Base-by-base conservation (phyloP, 371 early-diverging fungal genomes). In the Mucor piriformis region DNA sequence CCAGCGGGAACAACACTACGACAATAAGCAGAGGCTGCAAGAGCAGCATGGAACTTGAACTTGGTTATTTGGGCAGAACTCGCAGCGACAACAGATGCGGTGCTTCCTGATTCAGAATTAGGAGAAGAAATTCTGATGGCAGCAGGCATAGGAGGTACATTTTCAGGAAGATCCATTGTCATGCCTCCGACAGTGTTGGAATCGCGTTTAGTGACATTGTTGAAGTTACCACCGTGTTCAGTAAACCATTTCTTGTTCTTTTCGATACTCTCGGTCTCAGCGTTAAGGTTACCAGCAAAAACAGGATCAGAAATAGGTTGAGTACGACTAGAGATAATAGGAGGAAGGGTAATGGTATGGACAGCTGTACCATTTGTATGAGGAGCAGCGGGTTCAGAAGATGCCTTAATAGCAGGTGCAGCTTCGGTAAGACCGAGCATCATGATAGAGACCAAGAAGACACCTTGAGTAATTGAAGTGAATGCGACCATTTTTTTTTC, bases 21-120 rank as follows among this genome's bases (percentile, higher is more conserved):
- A 20, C 69, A 69, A 20, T 69, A 69, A 15, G 69, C 54, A n/a
- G 57, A 58, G 7, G 69, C 61, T 20, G 69, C 58, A 40, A 69
- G 32, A 11, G 52, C 61, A 46, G 69, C 65, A 47, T 57, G 57
- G 5, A 50, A 51, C 11, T 61, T 54, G 24, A 65, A 49, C 12
- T 54, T 50, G 18, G 40, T 11, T 4, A 69, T 49, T 16, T 61
- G 44, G 16, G 65, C 54, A 43, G 40, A 20, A 16, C 33, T 57
- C 7, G 67, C 57, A 11, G 50, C 43, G 3, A 54, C 54, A 12
- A 43, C 46, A 16, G 70, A 37, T n/a, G 62, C 18, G 8, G 27
- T 37, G n/a, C 8, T 29, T 29, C 29, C 29, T 29, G 29, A 29
- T 4, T 29, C 29, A 29, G 29, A 29, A 29, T 1, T 29, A 29